Base-by-base conservation (phyloP, 2,329 filamentous ascomycete species). In the Knufia petricola region DNA sequence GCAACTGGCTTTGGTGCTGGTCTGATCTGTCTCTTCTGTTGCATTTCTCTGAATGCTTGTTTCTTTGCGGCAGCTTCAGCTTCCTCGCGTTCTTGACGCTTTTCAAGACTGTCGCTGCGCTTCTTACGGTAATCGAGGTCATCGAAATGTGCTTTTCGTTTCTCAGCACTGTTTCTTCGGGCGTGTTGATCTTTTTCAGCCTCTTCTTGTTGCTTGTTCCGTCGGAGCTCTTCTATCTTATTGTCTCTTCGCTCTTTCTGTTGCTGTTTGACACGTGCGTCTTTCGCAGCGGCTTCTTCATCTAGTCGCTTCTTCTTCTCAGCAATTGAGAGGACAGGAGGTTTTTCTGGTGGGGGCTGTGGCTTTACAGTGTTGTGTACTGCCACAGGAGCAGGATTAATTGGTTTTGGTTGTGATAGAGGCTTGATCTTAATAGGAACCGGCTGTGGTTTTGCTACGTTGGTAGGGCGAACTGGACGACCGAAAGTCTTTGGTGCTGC, bases 261-360 rank as follows among this genome's bases (percentile, higher is more conserved):
- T 59, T 94, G 86, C 13, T 81, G 77, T 66, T 94, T 95, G 31
- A 84, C 81, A 17, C 94, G 85, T 7, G 82, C 81, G 60, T 87
- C 90, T 43, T 82, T 79, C 59, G 88, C 82, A 12, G 80, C 79
- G 55, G 88, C 85, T 41, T 81, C 79, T 61, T 94, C 87, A 58
- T 94, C 88, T 62, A 79, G 52, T 63, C 94, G 87, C 62, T 84
- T 90, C 65, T 88, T 89, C 60, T 81, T 83, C 32, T 86, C 84
- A 2, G 84, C 86, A 41, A 38, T 15, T 32, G 41, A 44, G 41
- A 44, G 24, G 41, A 32, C 41, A 15, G 38, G 26, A 3, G 34
- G 10, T 9, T 20, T 21, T 4, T 21, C 15, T 39, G 17, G n/a
- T 20, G 17, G 17, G 23, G 44, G 20, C 28, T 7, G 44, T 28